Conservation (phyloP, 1,139 yeast species). For the Taphrina pruni region DNA sequence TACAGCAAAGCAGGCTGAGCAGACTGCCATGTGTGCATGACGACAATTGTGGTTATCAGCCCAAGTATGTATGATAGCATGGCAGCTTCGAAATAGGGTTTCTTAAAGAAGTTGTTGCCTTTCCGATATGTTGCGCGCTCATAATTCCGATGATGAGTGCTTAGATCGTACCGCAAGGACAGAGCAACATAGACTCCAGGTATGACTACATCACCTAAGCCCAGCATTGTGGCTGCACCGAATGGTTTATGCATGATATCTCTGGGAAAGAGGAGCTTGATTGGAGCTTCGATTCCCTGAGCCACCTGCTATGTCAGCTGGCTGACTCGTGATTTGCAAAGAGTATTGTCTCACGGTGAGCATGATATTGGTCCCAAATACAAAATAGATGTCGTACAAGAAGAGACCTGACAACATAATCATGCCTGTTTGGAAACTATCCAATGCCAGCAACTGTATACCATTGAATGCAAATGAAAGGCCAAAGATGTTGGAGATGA, state of each 20-base stretch:
- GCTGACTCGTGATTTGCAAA: not conserved
- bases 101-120: conserved; percentile 51
- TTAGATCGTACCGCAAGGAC: conserved; percentile 61
- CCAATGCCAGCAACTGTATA: conserved; percentile 51
- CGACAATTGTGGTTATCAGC: conserved; percentile 56
- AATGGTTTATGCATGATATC: conserved; percentile 45
- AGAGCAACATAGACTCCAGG: conserved; percentile 63
- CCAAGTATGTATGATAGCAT: conserved; percentile 59
- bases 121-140: conserved; percentile 43
- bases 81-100: conserved; percentile 58
- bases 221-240: conserved; percentile 55
- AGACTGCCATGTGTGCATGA: conserved; percentile 53
- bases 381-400: conserved; percentile 69
- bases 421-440: conserved; percentile 57
- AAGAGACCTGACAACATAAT: conserved; percentile 60
- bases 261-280: conserved; percentile 61
- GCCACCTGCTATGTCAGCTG: conserved; percentile 52
- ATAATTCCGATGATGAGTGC: conserved; percentile 52
- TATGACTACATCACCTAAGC: conserved; percentile 66
- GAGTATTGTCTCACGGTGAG: conserved; percentile 55
- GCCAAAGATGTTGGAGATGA: conserved; percentile 54
- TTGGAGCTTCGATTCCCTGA: conserved; percentile 61
- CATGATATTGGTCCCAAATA: conserved; percentile 69
- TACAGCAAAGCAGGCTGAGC: conserved; percentile 76
- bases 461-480: conserved; percentile 54